Conservation (phyloP, 2,329 filamentous ascomycete genomes). For the Ceratocystiopsis minuta region DNA sequence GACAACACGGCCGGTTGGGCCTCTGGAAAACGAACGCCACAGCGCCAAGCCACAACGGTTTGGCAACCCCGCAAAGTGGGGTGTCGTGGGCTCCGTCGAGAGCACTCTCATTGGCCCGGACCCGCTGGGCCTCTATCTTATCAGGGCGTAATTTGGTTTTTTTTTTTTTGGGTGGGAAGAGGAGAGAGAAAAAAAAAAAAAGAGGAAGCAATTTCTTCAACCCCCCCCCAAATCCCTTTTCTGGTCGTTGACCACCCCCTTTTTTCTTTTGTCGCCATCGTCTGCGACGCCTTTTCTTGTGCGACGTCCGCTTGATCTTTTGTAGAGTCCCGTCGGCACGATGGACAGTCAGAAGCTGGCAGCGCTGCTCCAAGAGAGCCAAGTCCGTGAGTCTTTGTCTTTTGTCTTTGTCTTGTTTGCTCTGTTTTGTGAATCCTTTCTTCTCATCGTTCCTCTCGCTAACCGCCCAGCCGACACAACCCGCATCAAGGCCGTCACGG, state of each 20-base stretch:
- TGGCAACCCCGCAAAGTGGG: too few species aligned
- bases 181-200: too few species aligned
- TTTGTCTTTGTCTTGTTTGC: constrained; percentile 1
- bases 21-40: too few species aligned
- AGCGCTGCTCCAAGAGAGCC: constrained; percentile 68
- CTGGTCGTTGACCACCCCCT: neutral
- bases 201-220: neutral
- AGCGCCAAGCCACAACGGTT: too few species aligned
- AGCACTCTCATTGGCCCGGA: too few species aligned
- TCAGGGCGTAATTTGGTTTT: neutral
- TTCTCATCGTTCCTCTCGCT: constrained; percentile 11
- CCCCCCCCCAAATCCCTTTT: neutral
- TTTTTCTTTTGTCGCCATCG: neutral
- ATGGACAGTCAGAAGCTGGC: constrained; percentile 78
- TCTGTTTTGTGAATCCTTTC: constrained; percentile 3
- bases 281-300: neutral
- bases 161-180: too few species aligned
- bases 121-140: too few species aligned
- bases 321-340: neutral
- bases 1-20: too few species aligned
- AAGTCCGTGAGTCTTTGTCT: constrained; percentile 49
- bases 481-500: constrained; percentile 76
- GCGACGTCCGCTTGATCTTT: neutral
- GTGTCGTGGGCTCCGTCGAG: too few species aligned
- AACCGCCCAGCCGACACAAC: constrained; percentile 57